Percentiles rank a stretch among this genome's conserved stretches.
Conservation (phyloP, 495 filamentous ascomycete species). For the Xylaria bambusicola region DNA sequence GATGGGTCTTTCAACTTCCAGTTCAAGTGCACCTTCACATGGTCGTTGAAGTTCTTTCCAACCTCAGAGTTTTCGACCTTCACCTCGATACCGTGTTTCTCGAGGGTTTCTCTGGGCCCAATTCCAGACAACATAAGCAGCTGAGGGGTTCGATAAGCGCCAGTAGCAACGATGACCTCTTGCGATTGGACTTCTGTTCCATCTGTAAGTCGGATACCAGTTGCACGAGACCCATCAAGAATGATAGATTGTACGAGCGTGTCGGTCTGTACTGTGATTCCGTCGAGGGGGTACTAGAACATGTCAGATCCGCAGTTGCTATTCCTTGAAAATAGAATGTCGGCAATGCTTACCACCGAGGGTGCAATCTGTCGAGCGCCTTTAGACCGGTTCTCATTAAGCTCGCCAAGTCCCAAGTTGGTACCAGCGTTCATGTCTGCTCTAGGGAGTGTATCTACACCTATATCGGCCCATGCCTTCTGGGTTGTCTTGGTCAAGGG, state of each 20-base stretch:
- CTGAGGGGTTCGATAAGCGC: slow-evolving; percentile 56
- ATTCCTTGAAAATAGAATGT: neutral
- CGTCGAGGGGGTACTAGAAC: slow-evolving; percentile 31
- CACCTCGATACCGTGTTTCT: slow-evolving; percentile 47
- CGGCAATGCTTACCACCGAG: slow-evolving; percentile 5
- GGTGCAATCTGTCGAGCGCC: slow-evolving; percentile 40
- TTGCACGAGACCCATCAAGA: slow-evolving; percentile 46
- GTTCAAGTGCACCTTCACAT: slow-evolving; percentile 33
- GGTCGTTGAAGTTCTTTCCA: slow-evolving; percentile 57
- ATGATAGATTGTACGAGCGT: slow-evolving; percentile 51
- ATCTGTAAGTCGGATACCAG: slow-evolving; percentile 47
- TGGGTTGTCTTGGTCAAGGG: slow-evolving; percentile 30
- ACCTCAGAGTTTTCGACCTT: slow-evolving; percentile 50
- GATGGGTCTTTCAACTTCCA: slow-evolving; percentile 45
- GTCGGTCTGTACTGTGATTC: slow-evolving; percentile 48
- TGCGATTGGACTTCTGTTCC: slow-evolving; percentile 39
- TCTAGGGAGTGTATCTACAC: slow-evolving; percentile 42
- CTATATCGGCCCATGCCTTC: slow-evolving; percentile 46
- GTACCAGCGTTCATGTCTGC: slow-evolving; percentile 43
- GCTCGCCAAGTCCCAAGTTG: slow-evolving; percentile 61
- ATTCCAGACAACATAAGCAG: slow-evolving; percentile 62
- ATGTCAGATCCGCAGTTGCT: neutral
- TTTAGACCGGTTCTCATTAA: slow-evolving; percentile 51
- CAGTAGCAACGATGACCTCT: slow-evolving; percentile 60
- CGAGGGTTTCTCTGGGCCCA: slow-evolving; percentile 48